Conservation (phyloP, 2,329 filamentous ascomycete genomes). For the Ophiostoma sp. region DNA sequence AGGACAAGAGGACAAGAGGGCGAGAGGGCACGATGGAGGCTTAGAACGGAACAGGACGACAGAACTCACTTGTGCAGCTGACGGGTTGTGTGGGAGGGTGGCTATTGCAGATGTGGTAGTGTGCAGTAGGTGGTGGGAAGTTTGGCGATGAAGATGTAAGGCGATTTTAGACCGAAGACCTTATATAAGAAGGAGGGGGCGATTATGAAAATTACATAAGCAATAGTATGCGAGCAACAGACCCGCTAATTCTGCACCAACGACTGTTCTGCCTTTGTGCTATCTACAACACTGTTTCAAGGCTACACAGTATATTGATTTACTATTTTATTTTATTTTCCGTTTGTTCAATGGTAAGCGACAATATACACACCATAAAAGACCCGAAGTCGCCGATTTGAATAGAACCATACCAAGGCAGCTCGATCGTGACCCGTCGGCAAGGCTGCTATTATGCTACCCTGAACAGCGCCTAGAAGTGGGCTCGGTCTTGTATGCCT, state of each 20-base stretch:
- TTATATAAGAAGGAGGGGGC: neutral
- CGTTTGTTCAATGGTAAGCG: too few species aligned
- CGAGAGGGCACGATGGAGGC: neutral
- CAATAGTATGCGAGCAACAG: neutral
- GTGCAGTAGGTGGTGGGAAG: neutral
- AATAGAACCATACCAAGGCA: neutral
- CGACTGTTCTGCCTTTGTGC: too few species aligned
- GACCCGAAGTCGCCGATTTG: too few species aligned
- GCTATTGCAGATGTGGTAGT: neutral
- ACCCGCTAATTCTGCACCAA: too few species aligned
- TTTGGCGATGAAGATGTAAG: neutral
- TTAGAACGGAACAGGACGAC: neutral
- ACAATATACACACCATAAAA: too few species aligned
- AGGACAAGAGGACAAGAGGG: neutral
- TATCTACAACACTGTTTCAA: too few species aligned
- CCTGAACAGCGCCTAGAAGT: neutral
- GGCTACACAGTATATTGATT: too few species aligned
- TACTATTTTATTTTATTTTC: too few species aligned
- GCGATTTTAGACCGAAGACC: neutral
- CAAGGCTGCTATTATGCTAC: neutral
- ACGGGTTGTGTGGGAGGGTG: neutral
- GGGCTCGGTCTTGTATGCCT: neutral
- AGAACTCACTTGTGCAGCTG: neutral
- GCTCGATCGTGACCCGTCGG: neutral
- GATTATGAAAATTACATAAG: neutral